These are phyloP conservation scores for Cystofilobasidium bisporidii DNA, from an alignment of 768 basidiomycete species.

Conservation along the genomic window DNA sequence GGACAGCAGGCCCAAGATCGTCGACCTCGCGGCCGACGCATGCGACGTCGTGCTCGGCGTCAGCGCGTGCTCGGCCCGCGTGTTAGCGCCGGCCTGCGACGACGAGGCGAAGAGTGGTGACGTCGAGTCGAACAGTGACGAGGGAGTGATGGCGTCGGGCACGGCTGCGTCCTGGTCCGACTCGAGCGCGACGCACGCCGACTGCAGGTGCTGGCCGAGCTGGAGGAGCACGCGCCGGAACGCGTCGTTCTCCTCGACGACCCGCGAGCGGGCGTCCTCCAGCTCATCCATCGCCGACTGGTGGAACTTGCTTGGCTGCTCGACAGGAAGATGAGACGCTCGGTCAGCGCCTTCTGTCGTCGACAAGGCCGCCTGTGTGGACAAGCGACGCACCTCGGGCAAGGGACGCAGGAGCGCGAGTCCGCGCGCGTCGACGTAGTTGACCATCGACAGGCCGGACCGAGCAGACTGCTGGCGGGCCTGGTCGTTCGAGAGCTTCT, in stretches of 20 bases:
- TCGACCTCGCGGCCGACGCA: conserved; percentile 4
- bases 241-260: conserved; percentile 56
- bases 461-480: conserved; percentile 48
- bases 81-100: too few relatives aligned
- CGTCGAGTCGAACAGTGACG: conserved; percentile 16
- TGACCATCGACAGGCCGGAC: conserved; percentile 48
- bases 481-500: conserved; percentile 60
- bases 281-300: conserved; percentile 66
- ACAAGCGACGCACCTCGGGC: conserved; percentile 33
- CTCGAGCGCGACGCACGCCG: conserved; percentile 43
- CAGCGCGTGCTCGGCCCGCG: neutral
- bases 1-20: conserved; percentile 2
- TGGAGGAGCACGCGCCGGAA: conserved; percentile 55
- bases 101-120: neutral
- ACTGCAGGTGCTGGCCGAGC: conserved; percentile 53
- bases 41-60: conserved; percentile 14
- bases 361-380: too few relatives aligned
- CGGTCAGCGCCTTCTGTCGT: neutral
- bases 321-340: too few relatives aligned
- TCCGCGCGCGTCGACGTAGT: conserved; percentile 14
- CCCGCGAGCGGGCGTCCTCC: conserved; percentile 54
- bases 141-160: conserved; percentile 45
- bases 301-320: conserved; percentile 47
- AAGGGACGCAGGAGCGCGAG: neutral
- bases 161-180: neutral